phyloP scores from a whole-genome alignment of 257 asterid species.

The Catharanthus roseus region DNA sequence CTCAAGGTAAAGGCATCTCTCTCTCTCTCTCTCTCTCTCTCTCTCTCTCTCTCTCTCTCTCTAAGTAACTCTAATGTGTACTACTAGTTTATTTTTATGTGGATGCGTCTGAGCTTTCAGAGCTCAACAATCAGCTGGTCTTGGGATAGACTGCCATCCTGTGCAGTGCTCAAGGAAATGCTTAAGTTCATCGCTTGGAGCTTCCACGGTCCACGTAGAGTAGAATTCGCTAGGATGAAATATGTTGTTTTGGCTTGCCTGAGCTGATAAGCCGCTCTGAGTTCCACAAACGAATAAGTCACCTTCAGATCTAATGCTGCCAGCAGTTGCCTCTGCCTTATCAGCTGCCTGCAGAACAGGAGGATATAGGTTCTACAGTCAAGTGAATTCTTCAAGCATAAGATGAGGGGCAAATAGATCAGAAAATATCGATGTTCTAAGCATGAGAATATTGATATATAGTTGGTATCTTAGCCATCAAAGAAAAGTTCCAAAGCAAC shows the following conservation, averaged over 20 bases:
- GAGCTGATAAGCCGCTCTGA: conserved; percentile 42
- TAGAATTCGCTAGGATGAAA: conserved; percentile 60
- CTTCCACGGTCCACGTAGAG: conserved; percentile 51
- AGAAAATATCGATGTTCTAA: too few species aligned
- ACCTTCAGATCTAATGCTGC: conserved; percentile 66
- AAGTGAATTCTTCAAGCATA: background rate
- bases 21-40: too few species aligned
- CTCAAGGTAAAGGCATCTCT: too few species aligned
- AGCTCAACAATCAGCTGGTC: conserved; percentile 37
- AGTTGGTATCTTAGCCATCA: background rate
- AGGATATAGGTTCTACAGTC: background rate
- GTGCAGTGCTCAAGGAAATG: conserved; percentile 54
- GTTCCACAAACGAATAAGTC: conserved; percentile 59
- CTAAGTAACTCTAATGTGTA: background rate
- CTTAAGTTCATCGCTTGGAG: conserved; percentile 53
- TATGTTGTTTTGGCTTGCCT: conserved; percentile 20
- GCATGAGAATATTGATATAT: background rate
- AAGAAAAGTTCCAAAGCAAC: background rate
- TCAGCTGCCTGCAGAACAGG: conserved; percentile 57
- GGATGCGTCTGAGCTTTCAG: background rate
- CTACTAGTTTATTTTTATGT: too few species aligned
- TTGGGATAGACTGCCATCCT: conserved; percentile 52
- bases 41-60: too few species aligned
- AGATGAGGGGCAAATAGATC: background rate
- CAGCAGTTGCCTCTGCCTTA: conserved; percentile 48